phyloP scores from a whole-genome alignment of 768 basidiomycete genomes.

The Chalciporus pseudorubinellus region DNA sequence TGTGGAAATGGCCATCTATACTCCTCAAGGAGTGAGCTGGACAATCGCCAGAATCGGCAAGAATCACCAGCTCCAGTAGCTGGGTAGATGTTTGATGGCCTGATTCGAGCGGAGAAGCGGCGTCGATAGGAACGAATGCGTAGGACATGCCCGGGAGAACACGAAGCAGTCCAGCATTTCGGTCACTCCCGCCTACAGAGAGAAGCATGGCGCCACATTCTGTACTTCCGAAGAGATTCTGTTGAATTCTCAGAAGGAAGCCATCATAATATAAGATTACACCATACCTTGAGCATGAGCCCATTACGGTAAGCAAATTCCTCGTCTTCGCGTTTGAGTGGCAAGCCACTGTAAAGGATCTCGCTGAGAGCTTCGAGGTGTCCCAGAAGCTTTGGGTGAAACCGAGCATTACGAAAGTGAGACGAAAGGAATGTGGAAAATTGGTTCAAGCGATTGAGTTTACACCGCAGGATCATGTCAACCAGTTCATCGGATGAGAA shows the following conservation, averaged over 20 bases:
- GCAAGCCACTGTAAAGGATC: slow-evolving; percentile 63
- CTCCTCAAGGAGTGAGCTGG: slow-evolving; percentile 57
- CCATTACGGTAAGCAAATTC: slow-evolving; percentile 65
- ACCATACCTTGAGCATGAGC: slow-evolving; percentile 58
- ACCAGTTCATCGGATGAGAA: slow-evolving; percentile 69
- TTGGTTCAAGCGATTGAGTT: slow-evolving; percentile 73
- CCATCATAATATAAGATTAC: slow-evolving; percentile 12
- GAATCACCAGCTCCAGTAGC: slow-evolving; percentile 68
- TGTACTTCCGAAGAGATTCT: slow-evolving; percentile 82
- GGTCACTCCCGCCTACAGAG: slow-evolving; percentile 53
- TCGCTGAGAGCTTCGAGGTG: slow-evolving; percentile 58
- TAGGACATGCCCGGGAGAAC: slow-evolving; percentile 64
- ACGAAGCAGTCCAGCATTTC: slow-evolving; percentile 50
- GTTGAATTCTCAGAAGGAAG: slow-evolving; percentile 22
- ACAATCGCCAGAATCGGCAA: slow-evolving; percentile 65
- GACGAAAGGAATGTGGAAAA: slow-evolving; percentile 67
- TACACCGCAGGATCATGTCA: slow-evolving; percentile 66
- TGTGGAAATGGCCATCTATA: slow-evolving; percentile 72
- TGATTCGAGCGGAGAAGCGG: slow-evolving; percentile 35
- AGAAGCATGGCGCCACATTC: slow-evolving; percentile 74
- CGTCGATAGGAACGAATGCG: slow-evolving; percentile 58
- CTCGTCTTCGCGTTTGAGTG: slow-evolving; percentile 66
- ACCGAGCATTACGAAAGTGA: slow-evolving; percentile 59
- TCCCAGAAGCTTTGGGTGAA: slow-evolving; percentile 58
- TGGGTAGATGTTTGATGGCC: slow-evolving; percentile 54